Evolutionary conservation across 805 yeast genomes (phyloP), one percentile per base, ranked within the genome.

Genomic region (Cyberlindnera meyerae): DNA sequence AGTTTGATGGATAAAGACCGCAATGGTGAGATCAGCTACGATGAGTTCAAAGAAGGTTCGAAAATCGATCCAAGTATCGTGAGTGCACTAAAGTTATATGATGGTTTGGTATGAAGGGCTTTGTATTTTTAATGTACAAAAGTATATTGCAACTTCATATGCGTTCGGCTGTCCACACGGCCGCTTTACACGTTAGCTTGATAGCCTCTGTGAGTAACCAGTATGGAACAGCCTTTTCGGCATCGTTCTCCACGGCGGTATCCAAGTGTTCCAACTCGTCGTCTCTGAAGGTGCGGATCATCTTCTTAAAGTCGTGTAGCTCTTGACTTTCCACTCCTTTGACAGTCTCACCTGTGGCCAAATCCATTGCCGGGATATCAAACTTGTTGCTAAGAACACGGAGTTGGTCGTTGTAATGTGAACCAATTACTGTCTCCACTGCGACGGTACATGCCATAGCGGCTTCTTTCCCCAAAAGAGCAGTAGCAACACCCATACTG

Each of bases 361-460:
- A 60, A 9, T 60, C 58, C 15, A 57, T 57, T 16, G 60, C 60
- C 13, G 65, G 57, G 20, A 75, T 66, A 13, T 75, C 71, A 53
- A 71, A 85, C 43, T 81, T 82, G 45, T 77, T 80, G 60, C 75
- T 72, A 38, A 93, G 66, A 27, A 79, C 76, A 36, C 98, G 69
- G 47, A 93, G 66, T 59, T 93, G 98, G 43, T 79, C 80, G 57
- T 93, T 93, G 62, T 93, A 93, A 58, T 93, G 98, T 2, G 85
- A 84, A 2, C 98, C 98, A 58, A 93, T 93, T 6, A 93, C 97
- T 0, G 98, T 93, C 61, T 93, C 98, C 2, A 93, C 97, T 0
- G 97, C 97, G 42, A 89, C 97, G 0, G 98, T 93, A 58, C 98
- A 93, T 1, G 98, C 97, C 98, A 93, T 93, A 3, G 98, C 97